These are phyloP conservation scores for Penicillium sp. DNA, from an alignment of 2,329 filamentous ascomycete genomes.

Conservation along the genomic window DNA sequence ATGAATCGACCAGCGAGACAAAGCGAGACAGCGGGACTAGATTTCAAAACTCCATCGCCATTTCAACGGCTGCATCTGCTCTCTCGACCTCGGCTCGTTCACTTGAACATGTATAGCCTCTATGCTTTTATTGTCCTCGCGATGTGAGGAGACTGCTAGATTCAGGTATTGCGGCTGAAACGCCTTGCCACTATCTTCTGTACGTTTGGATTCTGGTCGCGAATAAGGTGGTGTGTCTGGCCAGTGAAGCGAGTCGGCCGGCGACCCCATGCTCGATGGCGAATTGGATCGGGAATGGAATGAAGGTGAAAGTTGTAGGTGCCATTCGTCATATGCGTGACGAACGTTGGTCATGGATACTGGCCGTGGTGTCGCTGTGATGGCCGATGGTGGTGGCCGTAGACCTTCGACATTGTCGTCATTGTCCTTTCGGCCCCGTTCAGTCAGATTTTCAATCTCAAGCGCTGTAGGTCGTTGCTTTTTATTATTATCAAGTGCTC, in stretches of 20 bases:
- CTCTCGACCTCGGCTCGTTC: slow-evolving; percentile 26
- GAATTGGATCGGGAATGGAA: slow-evolving; percentile 25
- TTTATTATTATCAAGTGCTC: slow-evolving; percentile 2
- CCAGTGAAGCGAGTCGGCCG: slow-evolving; percentile 24
- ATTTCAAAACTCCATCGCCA: slow-evolving; percentile 45
- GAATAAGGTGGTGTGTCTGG: slow-evolving; percentile 35
- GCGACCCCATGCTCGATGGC: slow-evolving; percentile 25
- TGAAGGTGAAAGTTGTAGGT: slow-evolving; percentile 12
- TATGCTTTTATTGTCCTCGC: slow-evolving; percentile 29
- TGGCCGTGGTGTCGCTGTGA: slow-evolving; percentile 1
- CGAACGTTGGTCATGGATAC: slow-evolving; percentile 11
- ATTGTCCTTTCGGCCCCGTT: neutral
- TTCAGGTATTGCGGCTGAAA: slow-evolving; percentile 30
- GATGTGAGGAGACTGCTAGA: slow-evolving; percentile 29
- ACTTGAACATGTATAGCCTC: slow-evolving; percentile 35
- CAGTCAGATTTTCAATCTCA: neutral
- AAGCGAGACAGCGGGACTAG: slow-evolving; percentile 18
- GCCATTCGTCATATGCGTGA: slow-evolving; percentile 15
- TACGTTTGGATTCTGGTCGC: slow-evolving; percentile 33
- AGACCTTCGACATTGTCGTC: neutral
- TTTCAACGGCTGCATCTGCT: slow-evolving; percentile 32
- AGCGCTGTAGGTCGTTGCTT: slow-evolving; percentile 6
- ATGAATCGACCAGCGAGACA: neutral
- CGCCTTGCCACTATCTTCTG: slow-evolving; percentile 27
- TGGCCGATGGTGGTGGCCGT: slow-evolving; percentile 4